Percentiles rank a stretch among this genome's conserved stretches.
These are phyloP conservation scores for Phascolomyces articulosus DNA, from an alignment of 371 early-diverging fungal species.

Conservation along the genomic window DNA sequence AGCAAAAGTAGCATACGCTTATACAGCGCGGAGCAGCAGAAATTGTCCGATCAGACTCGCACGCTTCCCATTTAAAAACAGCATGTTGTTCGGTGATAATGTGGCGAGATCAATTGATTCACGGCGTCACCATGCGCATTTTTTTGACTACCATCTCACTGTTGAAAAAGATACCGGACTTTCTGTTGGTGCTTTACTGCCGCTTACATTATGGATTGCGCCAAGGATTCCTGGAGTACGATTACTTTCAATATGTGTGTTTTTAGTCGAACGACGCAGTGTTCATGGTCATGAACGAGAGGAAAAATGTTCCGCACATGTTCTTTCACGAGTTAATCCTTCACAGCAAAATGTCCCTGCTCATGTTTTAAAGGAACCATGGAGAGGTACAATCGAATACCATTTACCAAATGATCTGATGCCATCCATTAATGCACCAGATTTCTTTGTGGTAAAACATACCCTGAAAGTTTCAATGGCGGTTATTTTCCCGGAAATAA, in stretches of 20 bases:
- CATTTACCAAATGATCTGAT: background rate
- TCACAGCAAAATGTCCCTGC: background rate
- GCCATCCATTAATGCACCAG: background rate
- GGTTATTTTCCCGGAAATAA: constrained; percentile 1
- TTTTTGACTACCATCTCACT: background rate
- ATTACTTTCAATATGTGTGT: background rate
- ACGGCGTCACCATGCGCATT: constrained; percentile 4
- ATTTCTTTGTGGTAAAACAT: background rate
- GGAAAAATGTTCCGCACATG: background rate
- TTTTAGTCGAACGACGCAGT: constrained; percentile 2
- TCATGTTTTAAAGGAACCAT: background rate
- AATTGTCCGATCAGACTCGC: background rate
- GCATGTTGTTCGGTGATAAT: background rate
- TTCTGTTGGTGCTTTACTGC: background rate
- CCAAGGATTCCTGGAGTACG: constrained; percentile 7
- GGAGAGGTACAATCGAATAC: constrained; percentile 4
- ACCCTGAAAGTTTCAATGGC: constrained; percentile 8
- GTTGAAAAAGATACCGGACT: background rate
- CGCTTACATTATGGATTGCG: background rate
- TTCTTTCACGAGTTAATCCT: constrained; percentile 5
- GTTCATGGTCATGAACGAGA: background rate
- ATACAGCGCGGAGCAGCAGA: background rate
- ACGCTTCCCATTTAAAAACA: constrained; percentile 1
- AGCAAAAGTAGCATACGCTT: background rate
- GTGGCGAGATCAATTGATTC: constrained; percentile 5